Base-by-base conservation (phyloP, 768 basidiomycete genomes). In the Tubosaeta sp. region DNA sequence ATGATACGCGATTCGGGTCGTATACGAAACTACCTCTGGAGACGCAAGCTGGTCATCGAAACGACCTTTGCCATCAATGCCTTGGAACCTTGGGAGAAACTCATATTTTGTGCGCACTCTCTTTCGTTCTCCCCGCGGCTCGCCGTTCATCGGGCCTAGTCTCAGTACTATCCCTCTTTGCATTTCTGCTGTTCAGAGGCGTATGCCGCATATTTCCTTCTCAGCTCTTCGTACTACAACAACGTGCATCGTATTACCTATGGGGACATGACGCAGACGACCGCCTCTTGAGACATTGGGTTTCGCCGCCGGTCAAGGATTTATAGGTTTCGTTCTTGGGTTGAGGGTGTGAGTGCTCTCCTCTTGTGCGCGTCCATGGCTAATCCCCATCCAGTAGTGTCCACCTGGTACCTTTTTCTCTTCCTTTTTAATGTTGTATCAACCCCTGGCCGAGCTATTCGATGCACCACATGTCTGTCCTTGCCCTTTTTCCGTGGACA, bases 11-110 rank as follows among this genome's bases (percentile, higher is more conserved):
- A 59, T 27, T 51, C 59, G 41, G 27, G 29, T 54, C 56, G 64
- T 52, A 52, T 67, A 58, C 47, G 68, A 60, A 59, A 65, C 50
- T 60, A 66, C 56, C 50, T 83, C 44, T 83, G 84, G 82, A 75
- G 73, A 13, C 71, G 74, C 64, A 72, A 80, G 54, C 64, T 85
- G 47, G 73, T 78, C 71, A 65, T 86, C 32, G 83, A 85, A 64
- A 70, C 76, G 3, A 84, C 83, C 0, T 80, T 82, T 54, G 85
- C 74, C 6, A 69, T 85, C 37, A 74, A 76, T 27, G 75, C 85
- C 59, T 67, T 86, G 52, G 84, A 88, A 63, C 76, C 80, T 52
- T 86, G 85, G 86, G 86, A 87, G 74, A 82, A 83, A 60, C 60
- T 78, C 43, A 64, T 85, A 34, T 73, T 82, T 51, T 62, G 85